Conservation (phyloP, 306 rosid species). For the Gleditsia sinensis region DNA sequence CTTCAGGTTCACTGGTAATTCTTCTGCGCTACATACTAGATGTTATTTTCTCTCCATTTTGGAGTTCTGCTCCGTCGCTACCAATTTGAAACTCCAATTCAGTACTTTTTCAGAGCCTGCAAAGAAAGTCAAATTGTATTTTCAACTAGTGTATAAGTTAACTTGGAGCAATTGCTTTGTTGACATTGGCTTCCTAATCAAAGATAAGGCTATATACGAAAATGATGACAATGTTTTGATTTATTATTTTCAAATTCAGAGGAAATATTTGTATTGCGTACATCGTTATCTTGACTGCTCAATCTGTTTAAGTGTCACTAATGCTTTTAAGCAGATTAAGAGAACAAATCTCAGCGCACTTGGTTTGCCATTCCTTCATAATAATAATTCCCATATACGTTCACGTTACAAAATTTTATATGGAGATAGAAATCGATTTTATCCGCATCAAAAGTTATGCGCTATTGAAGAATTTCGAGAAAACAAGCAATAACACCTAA, state of each 20-base stretch:
- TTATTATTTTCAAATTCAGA: too few relatives aligned
- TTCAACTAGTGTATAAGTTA: background rate
- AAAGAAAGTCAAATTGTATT: background rate
- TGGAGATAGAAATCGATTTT: background rate
- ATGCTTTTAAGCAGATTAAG: background rate
- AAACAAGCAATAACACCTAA: background rate
- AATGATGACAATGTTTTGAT: background rate
- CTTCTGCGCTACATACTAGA: background rate
- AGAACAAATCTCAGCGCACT: background rate
- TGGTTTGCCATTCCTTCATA: background rate
- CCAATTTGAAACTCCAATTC: background rate
- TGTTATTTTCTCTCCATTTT: background rate
- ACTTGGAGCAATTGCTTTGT: background rate
- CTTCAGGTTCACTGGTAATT: constrained; percentile 66
- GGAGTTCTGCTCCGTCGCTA: background rate
- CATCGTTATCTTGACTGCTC: too few relatives aligned
- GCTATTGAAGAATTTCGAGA: background rate
- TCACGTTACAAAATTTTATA: background rate
- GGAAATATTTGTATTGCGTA: too few relatives aligned
- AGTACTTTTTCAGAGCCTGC: background rate
- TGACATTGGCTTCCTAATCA: background rate
- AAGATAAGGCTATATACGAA: background rate
- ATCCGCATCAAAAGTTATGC: background rate
- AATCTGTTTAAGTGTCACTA: too few relatives aligned
- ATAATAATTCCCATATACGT: background rate